These are phyloP conservation scores for Trametopsis cervina DNA, from an alignment of 768 basidiomycete genomes.

Conservation along the genomic window DNA sequence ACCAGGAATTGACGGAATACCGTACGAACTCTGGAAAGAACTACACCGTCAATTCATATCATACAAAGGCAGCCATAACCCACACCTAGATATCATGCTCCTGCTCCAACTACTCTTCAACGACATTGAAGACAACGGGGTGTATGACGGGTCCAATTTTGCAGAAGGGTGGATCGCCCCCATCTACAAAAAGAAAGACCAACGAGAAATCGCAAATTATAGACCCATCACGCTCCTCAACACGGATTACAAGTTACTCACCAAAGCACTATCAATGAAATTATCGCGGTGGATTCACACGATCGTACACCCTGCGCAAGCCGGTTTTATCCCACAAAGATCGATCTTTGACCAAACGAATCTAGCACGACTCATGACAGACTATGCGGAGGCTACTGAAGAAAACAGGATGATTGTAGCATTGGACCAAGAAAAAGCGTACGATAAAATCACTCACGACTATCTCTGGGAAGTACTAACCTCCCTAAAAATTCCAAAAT, in stretches of 20 bases:
- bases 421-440: constrained; percentile 19
- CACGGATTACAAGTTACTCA: constrained; percentile 19
- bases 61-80: not conserved
- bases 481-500: constrained; percentile 1
- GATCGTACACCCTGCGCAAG: constrained; percentile 11
- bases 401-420: constrained; percentile 10
- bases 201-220: constrained; percentile 10
- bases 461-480: constrained; percentile 12
- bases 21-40: constrained; percentile 9
- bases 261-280: constrained; percentile 5
- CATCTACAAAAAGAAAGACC: constrained; percentile 17
- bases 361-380: constrained; percentile 5
- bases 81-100: not conserved
- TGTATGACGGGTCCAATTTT: not conserved
- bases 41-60: not conserved
- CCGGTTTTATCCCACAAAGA: constrained; percentile 11
- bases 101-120: not conserved
- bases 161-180: constrained; percentile 14
- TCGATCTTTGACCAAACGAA: constrained; percentile 13
- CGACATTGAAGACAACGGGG: constrained; percentile 11
- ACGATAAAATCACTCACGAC: constrained; percentile 13
- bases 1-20: constrained; percentile 3
- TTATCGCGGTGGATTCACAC: not conserved
- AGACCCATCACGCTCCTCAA: constrained; percentile 15
- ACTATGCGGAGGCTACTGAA: constrained; percentile 10